Conservation (phyloP, 805 yeast genomes). For the Spathaspora arborariae region DNA sequence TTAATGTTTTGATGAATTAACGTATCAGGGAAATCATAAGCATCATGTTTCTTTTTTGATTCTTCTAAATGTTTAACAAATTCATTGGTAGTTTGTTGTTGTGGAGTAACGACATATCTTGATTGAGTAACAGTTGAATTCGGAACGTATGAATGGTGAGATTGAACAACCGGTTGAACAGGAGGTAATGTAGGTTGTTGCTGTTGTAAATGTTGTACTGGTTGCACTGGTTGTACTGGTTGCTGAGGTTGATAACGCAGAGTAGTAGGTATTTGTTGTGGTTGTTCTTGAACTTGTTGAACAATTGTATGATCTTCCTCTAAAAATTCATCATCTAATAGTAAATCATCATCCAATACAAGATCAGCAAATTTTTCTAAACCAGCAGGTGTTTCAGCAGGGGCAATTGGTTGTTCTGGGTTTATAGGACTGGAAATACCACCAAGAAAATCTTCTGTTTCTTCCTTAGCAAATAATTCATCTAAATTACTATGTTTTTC, state of each 20-base stretch:
- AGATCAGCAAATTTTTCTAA: constrained; percentile 10
- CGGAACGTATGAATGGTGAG: constrained; percentile 6
- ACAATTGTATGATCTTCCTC: constrained; percentile 19
- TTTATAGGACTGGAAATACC: constrained; percentile 6
- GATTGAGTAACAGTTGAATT: constrained; percentile 3
- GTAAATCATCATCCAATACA: constrained; percentile 29
- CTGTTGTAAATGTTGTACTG: not conserved
- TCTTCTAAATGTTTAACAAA: constrained; percentile 30
- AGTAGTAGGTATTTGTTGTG: not conserved
- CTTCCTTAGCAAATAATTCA: constrained; percentile 12
- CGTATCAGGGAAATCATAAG: constrained; percentile 69
- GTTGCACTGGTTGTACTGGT: not conserved
- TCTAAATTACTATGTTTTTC: constrained; percentile 2
- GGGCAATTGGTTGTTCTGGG: not conserved
- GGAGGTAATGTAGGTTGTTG: not conserved
- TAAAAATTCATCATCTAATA: constrained; percentile 35
- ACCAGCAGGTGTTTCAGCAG: not conserved
- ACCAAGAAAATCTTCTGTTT: constrained; percentile 15
- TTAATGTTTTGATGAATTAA: constrained; percentile 40
- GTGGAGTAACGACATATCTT: not conserved
- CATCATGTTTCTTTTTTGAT: constrained; percentile 65
- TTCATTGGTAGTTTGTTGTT: constrained; percentile 4
- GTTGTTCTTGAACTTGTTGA: not conserved
- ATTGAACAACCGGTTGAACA: constrained; percentile 4
- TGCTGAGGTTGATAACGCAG: not conserved